Evolutionary conservation across 495 filamentous ascomycete species (phyloP).

Genomic region (Mytilinidion resinicola): DNA sequence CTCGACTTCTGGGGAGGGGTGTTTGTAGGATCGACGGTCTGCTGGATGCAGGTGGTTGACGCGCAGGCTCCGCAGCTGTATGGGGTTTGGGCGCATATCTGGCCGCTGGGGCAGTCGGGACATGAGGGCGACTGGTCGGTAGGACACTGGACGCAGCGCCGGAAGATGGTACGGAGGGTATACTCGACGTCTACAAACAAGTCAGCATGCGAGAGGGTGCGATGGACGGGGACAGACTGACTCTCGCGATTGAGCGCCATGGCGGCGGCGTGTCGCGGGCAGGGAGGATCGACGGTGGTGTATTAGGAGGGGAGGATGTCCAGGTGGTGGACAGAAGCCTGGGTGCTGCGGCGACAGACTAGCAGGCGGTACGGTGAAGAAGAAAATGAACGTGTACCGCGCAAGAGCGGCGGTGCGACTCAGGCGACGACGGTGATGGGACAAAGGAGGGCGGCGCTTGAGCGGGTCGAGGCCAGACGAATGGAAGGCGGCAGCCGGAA

Average conservation of each 20-base stretch:
- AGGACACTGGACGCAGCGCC: conserved; percentile 36
- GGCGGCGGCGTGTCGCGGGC: not conserved
- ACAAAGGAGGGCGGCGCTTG: conserved; percentile 19
- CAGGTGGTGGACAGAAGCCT: conserved; percentile 1
- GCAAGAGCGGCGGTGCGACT: conserved; percentile 15
- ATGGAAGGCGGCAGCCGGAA: conserved; percentile 5
- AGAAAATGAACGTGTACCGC: not conserved
- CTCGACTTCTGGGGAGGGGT: conserved; percentile 23
- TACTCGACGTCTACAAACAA: conserved; percentile 23
- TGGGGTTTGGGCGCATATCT: conserved; percentile 52
- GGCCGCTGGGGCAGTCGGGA: conserved; percentile 20
- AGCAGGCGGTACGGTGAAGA: not conserved
- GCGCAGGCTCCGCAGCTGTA: conserved; percentile 54
- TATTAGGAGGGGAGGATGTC: conserved; percentile 1
- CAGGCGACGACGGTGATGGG: not conserved
- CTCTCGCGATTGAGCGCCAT: conserved; percentile 19
- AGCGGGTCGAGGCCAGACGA: conserved; percentile 2
- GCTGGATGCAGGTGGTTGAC: conserved; percentile 53
- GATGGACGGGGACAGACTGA: conserved; percentile 3
- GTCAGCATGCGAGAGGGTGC: conserved; percentile 9
- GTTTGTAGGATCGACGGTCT: conserved; percentile 18
- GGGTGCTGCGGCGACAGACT: conserved; percentile 6
- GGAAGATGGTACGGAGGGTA: conserved; percentile 33
- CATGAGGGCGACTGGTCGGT: conserved; percentile 27
- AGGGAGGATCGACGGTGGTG: not conserved